Evolutionary conservation across 2,329 filamentous ascomycete genomes (phyloP).

Genomic region (Orbilia blumenaviensis): DNA sequence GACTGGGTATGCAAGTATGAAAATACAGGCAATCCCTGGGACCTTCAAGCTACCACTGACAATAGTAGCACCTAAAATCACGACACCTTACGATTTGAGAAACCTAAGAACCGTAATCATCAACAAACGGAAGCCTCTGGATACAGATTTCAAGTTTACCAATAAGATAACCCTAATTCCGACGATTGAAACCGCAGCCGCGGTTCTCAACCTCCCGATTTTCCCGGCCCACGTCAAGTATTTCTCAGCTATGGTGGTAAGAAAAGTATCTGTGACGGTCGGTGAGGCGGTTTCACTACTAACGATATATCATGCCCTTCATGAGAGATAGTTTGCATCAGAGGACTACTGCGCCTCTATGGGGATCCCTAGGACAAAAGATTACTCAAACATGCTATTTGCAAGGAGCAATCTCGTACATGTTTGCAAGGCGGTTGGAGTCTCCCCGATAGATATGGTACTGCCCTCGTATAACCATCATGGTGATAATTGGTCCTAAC

Average conservation of each 20-base stretch:
- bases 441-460: conserved; percentile 47
- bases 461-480: neutral
- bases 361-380: conserved; percentile 21
- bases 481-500: neutral
- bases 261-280: neutral
- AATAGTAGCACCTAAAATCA: conserved; percentile 20
- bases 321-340: conserved; percentile 47
- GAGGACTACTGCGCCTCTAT: conserved; percentile 43
- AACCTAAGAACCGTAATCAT: neutral
- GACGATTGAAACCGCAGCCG: conserved; percentile 29
- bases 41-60: neutral
- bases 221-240: neutral
- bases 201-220: neutral
- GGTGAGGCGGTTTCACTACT: neutral
- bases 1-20: too few relatives aligned
- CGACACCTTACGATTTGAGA: neutral
- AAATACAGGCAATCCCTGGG: conserved; percentile 1
- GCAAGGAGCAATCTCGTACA: conserved; percentile 29
- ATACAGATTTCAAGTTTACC: too few relatives aligned
- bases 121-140: neutral
- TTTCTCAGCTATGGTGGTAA: conserved; percentile 32
- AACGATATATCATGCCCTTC: neutral
- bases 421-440: conserved; percentile 6
- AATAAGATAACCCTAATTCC: too few relatives aligned
- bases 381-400: conserved; percentile 32